phyloP scores from a whole-genome alignment of 1,284 basidiomycete species.

The Heimioporus retisporus region DNA sequence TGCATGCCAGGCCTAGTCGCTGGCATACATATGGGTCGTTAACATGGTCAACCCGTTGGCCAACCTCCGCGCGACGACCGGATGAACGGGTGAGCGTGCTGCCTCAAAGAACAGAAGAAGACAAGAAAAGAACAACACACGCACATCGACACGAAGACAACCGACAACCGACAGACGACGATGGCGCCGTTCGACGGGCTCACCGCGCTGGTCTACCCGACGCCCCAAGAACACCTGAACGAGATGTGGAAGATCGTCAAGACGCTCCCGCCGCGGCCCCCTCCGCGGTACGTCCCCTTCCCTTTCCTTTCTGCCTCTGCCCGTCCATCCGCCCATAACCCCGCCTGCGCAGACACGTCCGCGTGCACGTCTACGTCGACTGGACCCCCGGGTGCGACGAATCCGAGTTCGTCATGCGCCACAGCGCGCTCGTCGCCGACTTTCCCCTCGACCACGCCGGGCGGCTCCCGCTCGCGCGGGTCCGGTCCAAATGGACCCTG shows the following conservation, averaged over 20 bases:
- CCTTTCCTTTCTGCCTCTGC: neutral
- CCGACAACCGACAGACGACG: too few species aligned
- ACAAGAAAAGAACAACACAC: too few species aligned
- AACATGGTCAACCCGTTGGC: neutral
- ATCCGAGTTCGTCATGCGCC: constrained; percentile 39
- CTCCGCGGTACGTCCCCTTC: constrained; percentile 28
- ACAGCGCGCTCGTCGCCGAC: constrained; percentile 38
- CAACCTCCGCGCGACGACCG: too few species aligned
- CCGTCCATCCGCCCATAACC: neutral
- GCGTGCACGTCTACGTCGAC: constrained; percentile 42
- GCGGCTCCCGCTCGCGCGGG: constrained; percentile 25
- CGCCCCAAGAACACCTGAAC: constrained; percentile 44
- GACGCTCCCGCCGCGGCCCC: constrained; percentile 28
- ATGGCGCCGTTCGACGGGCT: constrained; percentile 24
- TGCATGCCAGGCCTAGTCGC: neutral
- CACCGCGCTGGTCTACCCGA: constrained; percentile 25
- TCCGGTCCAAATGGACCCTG: constrained; percentile 36
- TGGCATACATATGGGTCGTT: neutral
- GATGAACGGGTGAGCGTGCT: too few species aligned
- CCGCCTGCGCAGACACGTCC: constrained; percentile 35
- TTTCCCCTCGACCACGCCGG: constrained; percentile 36
- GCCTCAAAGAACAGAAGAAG: too few species aligned
- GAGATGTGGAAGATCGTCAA: constrained; percentile 36
- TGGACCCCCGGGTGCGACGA: constrained; percentile 41
- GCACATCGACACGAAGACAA: too few species aligned